Percentiles rank a stretch among this genome's conserved stretches.
Conservation (phyloP, 371 early-diverging fungal species). For the Mucor plumbeus region DNA sequence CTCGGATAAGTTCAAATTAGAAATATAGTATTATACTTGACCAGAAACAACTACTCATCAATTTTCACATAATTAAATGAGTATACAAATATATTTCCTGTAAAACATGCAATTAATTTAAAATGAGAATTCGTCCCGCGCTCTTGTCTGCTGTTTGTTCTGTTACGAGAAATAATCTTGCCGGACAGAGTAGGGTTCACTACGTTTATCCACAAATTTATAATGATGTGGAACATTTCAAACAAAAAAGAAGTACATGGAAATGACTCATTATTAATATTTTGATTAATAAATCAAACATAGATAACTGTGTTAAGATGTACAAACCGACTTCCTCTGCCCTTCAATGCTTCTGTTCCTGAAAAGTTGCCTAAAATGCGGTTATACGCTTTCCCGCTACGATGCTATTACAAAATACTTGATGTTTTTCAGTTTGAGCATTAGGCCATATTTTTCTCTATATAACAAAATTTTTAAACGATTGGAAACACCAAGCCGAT, state of each 20-base stretch:
- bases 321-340: not conserved
- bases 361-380: not conserved
- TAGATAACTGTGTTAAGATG: not conserved
- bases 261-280: not conserved
- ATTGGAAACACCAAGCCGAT: no score
- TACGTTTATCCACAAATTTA: not conserved
- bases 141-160: not conserved
- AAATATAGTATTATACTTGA: not conserved
- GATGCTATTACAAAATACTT: no score
- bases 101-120: not conserved
- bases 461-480: no score
- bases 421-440: not conserved
- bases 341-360: not conserved
- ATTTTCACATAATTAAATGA: no score
- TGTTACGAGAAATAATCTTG: not conserved
- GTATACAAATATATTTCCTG: not conserved
- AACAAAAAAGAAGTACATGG: not conserved
- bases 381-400: not conserved
- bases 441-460: not conserved
- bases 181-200: conserved; percentile 1
- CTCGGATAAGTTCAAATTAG: not conserved
- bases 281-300: not conserved
- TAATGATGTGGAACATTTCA: not conserved
- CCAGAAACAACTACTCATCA: no score
- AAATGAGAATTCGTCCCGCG: not conserved